Percentiles rank a stretch among this genome's conserved stretches.
Conservation (phyloP, 2,329 filamentous ascomycete genomes). For the Cryphonectria naterciae region DNA sequence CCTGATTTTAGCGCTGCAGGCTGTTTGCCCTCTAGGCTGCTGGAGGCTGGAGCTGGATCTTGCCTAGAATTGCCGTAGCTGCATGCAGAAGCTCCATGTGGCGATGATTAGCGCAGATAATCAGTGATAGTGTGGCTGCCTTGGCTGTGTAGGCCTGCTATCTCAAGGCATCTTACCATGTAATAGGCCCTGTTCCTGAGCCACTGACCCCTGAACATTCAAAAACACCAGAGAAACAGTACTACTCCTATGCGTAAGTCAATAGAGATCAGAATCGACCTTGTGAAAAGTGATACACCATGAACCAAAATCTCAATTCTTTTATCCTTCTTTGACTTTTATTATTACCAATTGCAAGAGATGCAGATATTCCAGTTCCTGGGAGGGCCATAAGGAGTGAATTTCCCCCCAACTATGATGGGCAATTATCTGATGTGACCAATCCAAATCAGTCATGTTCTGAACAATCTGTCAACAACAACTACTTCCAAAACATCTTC, state of each 20-base stretch:
- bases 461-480: not conserved
- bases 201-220: not conserved
- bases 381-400: not conserved
- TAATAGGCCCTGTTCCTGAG: not conserved
- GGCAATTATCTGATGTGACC: not conserved
- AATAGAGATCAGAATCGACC: not conserved
- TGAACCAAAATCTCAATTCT: not conserved
- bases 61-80: constrained; percentile 19
- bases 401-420: not conserved
- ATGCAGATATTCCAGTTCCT: not conserved
- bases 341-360: not conserved
- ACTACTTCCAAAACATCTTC: not conserved
- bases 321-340: too few relatives aligned
- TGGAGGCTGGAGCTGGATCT: constrained; percentile 15
- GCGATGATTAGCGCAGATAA: constrained; percentile 13
- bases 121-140: constrained; percentile 17
- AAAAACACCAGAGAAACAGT: not conserved
- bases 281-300: not conserved
- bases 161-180: not conserved
- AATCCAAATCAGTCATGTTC: not conserved
- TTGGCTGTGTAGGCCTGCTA: not conserved
- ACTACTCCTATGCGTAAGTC: not conserved
- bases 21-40: constrained; percentile 5
- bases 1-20: constrained; percentile 28
- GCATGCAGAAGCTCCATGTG: constrained; percentile 22